phyloP scores from a whole-genome alignment of 73 alveolate species.

The Paramecium primaurelia region DNA sequence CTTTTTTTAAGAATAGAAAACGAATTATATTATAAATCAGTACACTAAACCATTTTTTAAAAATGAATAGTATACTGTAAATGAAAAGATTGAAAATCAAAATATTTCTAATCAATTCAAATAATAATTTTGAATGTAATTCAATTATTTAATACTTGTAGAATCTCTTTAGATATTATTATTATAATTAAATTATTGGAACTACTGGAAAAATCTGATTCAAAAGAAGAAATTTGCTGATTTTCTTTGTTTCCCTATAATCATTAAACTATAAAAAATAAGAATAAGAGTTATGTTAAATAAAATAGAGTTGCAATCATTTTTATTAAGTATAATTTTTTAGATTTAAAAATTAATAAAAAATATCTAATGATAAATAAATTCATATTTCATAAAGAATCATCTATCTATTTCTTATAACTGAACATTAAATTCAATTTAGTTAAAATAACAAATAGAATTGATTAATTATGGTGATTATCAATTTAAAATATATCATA shows the following conservation, averaged over 20 bases:
- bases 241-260: neutral
- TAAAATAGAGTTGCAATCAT: neutral
- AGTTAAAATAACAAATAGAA: no score
- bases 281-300: neutral
- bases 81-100: neutral
- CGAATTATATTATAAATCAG: no score
- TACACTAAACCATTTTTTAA: no score
- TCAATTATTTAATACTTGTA: neutral
- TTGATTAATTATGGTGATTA: no score
- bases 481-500: no score
- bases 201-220: neutral
- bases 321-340: neutral
- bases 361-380: no score
- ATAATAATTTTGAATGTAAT: neutral
- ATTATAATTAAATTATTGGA: neutral
- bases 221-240: neutral
- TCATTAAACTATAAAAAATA: no score
- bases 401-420: no score
- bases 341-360: no score
- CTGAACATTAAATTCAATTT: no score
- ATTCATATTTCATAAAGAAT: no score
- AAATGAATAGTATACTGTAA: no score
- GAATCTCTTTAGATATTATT: neutral
- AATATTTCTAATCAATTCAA: neutral
- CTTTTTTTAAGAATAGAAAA: neutral